These are phyloP conservation scores for Inosperma sp. DNA, from an alignment of 768 basidiomycete species.

Conservation along the genomic window DNA sequence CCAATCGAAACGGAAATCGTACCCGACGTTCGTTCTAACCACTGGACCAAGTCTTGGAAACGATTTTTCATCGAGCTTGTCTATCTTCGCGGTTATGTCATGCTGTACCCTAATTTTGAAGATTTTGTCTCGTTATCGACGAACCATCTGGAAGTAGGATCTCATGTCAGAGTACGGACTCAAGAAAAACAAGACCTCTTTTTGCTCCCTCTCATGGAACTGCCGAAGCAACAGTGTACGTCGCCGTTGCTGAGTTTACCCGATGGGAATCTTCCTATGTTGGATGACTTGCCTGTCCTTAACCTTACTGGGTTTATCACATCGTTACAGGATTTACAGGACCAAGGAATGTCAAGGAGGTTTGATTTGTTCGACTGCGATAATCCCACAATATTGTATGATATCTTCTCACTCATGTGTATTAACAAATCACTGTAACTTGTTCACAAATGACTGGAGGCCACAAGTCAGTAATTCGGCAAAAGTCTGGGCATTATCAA, in stretches of 20 bases:
- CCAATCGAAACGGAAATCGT: conserved; percentile 50
- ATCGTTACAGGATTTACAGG: conserved; percentile 29
- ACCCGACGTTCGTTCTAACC: conserved; percentile 72
- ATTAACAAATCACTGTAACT: conserved; percentile 8
- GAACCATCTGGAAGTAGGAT: conserved; percentile 84
- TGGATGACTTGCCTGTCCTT: conserved; percentile 57
- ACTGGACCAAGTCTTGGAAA: conserved; percentile 83
- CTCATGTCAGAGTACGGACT: conserved; percentile 64
- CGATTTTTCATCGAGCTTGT: conserved; percentile 84
- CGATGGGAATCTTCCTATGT: conserved; percentile 43
- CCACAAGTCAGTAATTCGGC: too few species aligned
- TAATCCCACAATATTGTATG: conserved; percentile 10
- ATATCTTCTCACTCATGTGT: conserved; percentile 20
- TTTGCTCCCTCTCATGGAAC: conserved; percentile 62
- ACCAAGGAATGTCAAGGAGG: conserved; percentile 31
- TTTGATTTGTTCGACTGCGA: conserved; percentile 33
- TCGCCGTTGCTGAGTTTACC: conserved; percentile 58
- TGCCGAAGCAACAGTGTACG: conserved; percentile 26
- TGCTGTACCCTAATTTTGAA: conserved; percentile 85
- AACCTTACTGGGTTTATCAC: conserved; percentile 57
- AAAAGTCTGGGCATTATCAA: too few species aligned
- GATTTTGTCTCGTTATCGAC: conserved; percentile 74
- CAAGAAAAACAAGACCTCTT: conserved; percentile 61
- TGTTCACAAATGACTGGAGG: too few species aligned
- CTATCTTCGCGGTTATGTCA: conserved; percentile 76